Base-by-base conservation (phyloP, 2,329 filamentous ascomycete species). In the Botrytis pseudocinerea region DNA sequence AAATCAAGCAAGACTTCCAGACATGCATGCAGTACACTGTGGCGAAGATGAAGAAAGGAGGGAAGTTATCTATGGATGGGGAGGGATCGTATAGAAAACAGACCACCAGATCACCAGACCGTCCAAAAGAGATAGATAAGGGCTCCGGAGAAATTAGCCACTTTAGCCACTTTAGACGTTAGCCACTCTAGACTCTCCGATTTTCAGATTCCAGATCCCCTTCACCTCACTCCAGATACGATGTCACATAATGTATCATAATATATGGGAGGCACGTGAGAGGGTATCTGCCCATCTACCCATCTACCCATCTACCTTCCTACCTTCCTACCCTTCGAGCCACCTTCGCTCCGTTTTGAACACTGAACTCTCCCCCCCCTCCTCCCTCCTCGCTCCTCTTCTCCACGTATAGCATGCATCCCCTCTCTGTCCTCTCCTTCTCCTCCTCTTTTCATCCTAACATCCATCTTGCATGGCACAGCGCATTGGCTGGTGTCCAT, bases 391-490 rank as follows among this genome's bases (percentile, higher is more conserved):
- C 38, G 1, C 28, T 22, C 20, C 57, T 14, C 60, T 18, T 14
- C 38, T 63, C 44, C 38, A 9, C 10, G 8, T 9, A 18, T 40
- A 40, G 18, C 22, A 62, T 40, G 60, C 60, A 42, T 62, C 28
- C 5, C 44, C 35, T 4, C 28, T 22, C 14, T 18, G 18, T n/a
- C 12, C 35, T n/a, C 28, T 32, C 25, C 51, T 32, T 16, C 59
- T n/a, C 20, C 62, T 35, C 20, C 9, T 42, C 64, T n/a, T 18
- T 38, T 25, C 32, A 54, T 66, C 32, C 44, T n/a, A 51, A 38
- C 51, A 69, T 60, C 64, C 8, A 28, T 28, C 64, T 44, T 69
- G 51, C 66, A 69, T 60, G 35, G 38, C 66, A 69, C 66, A 40
- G 25, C 54, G 54, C 66, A 61, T 68, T 57, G 9, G 64, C 28